Base-by-base conservation (phyloP, 352 stramenopile species). In the Pythium plurisporium region DNA sequence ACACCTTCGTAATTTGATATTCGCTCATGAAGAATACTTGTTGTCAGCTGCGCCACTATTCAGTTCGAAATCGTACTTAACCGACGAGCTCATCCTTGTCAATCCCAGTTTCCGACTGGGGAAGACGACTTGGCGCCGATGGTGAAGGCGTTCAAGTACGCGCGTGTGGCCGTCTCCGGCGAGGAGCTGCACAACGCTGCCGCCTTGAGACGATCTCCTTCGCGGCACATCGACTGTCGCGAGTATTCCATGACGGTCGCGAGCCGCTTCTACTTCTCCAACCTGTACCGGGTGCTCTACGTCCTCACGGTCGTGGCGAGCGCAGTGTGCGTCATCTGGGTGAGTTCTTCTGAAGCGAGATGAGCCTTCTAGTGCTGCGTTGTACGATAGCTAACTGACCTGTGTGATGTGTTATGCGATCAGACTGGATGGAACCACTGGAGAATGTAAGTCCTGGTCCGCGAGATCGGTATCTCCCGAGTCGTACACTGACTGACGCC, bases 191-290 rank as follows among this genome's bases (percentile, higher is more conserved):
- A 26, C 36, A 19, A 17, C 4, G 6, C 34, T 19, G 17, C 25
- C 4, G 4, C 37, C 6, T 27, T 30, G 23, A 14, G 23, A 2
- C 50, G 33, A n/a, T 42, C 50, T n/a, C 26, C 61, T n/a, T 26
- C 62, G 36, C 77, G 63, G 47, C 52, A 33, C 25, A 74, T 91
- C 36, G 62, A 76, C 38, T 93, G 78, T 46, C 70, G 64, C 37
- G 83, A 93, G 65, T 86, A 91, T 58, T 44, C 74, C 20, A 76
- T 89, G 70, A 86, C 82, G 14, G 69, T 93, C 30, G 76, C 79
- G 20, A 90, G 80, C 44, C 80, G 76, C n/a, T 68, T 93, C 20
- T 93, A 93, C 69, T 93, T 93, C 62, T 93, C 83, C 29, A 73
- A 70, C 51, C 72, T 87, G 59, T 91, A 91, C 54, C 72, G 81